Percentiles rank a stretch among this genome's conserved stretches.
Conservation (phyloP, 768 basidiomycete genomes). For the Russula sp. region DNA sequence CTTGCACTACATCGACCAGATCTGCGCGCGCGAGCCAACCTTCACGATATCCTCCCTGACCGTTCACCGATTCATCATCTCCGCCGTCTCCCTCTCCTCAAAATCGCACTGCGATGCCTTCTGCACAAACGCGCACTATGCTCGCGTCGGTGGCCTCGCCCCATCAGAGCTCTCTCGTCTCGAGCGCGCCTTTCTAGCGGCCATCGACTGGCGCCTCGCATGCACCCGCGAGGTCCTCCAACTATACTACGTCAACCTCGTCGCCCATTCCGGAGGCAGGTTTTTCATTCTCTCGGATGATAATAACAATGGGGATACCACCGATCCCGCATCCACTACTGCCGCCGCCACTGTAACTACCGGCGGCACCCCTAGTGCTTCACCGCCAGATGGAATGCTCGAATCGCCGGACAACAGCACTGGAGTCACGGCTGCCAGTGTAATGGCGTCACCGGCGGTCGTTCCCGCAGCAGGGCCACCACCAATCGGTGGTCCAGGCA, state of each 20-base stretch:
- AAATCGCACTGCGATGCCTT: constrained; percentile 96
- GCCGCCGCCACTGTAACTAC: not conserved
- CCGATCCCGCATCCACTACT: constrained; percentile 38
- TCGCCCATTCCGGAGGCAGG: constrained; percentile 66
- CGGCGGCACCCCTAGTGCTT: constrained; percentile 32
- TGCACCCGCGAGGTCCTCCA: constrained; percentile 88
- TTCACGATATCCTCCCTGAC: constrained; percentile 96
- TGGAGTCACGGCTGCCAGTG: constrained; percentile 29
- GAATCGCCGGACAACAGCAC: constrained; percentile 47
- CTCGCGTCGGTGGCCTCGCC: constrained; percentile 93
- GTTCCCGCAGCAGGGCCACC: constrained; percentile 39
- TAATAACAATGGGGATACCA: no score
- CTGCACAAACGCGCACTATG: constrained; percentile 92
- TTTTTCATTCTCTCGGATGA: constrained; percentile 51
- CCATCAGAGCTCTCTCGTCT: constrained; percentile 89
- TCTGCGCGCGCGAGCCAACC: constrained; percentile 78
- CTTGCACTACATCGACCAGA: constrained; percentile 90
- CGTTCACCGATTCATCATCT: constrained; percentile 95
- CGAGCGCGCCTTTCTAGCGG: constrained; percentile 88
- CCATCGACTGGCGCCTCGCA: constrained; percentile 95
- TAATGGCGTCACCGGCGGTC: constrained; percentile 40
- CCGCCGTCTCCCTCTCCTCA: constrained; percentile 86
- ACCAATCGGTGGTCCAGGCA: constrained; percentile 38
- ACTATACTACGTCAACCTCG: constrained; percentile 92
- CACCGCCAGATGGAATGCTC: constrained; percentile 19